Base-by-base conservation (phyloP, 345 rosid species). In the Eucalyptus pumila region DNA sequence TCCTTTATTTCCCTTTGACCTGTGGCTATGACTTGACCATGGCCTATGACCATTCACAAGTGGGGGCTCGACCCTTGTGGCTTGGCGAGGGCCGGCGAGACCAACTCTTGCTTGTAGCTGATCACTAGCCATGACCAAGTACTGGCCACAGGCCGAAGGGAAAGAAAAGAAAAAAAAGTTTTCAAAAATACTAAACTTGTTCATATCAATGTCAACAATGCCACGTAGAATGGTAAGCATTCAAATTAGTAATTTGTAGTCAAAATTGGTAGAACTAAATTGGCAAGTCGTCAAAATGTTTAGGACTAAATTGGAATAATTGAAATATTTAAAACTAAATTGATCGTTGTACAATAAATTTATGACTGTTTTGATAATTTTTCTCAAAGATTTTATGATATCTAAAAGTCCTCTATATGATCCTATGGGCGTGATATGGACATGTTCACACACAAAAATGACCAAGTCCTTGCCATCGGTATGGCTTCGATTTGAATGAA, bases 41-140 rank as follows among this genome's bases (percentile, higher is more conserved):
- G 62, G 30, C 27, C 11, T 9, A 56, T 3, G 6, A 56, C 62
- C 30, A 56, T 56, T 3, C 62, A 56, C 30, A 56, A 23, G 62
- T 19, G 60, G 6, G 62, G 30, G 62, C 27, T 56, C 8, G 3
- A 56, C 62, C 62, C 30, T 56, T 1, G 27, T 23, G 30, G 62
- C 30, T 24, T 56, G 13, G 62, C 1, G 1, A 56, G 62, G 30
- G 62, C 62, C 2, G 0, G 6, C 2, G 6, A 56, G 6, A 3
- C 27, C 62, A 56, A 56, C 30, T 56, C 6, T 56, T 56, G 3
- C 30, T 56, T 56, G 30, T 56, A 11, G 62, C 2, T 4, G 2
- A 56, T 56, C 30, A 0, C 3, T 0, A 24, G 1, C 0, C 62
- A 24, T 56, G 62, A 56, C 30, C 6, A 2, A 56, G 30, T 56